These are phyloP conservation scores for Ajuga chamaepitys DNA, from an alignment of 257 asterid genomes.

Conservation along the genomic window DNA sequence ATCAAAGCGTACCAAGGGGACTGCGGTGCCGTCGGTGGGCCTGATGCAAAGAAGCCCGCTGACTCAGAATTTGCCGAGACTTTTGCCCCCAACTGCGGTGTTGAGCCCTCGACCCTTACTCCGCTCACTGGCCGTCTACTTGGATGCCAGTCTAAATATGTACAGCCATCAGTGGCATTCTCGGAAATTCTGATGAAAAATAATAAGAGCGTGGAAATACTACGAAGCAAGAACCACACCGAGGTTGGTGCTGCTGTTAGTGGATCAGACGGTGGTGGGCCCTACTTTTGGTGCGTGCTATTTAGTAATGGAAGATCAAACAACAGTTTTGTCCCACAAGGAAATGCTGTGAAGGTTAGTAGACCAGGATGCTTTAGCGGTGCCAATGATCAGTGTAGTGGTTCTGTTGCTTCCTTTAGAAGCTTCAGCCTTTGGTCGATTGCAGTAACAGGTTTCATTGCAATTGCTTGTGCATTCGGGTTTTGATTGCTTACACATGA, in stretches of 20 bases:
- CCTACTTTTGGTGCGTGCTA: constrained; percentile 84
- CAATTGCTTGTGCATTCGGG: constrained; percentile 27
- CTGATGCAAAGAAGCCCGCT: constrained; percentile 60
- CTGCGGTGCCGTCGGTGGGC: constrained; percentile 66
- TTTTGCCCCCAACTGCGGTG: constrained; percentile 79
- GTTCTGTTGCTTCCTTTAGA: constrained; percentile 20
- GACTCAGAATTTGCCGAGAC: constrained; percentile 57
- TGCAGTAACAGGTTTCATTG: constrained; percentile 33
- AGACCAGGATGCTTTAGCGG: constrained; percentile 93
- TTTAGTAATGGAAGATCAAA: constrained; percentile 69
- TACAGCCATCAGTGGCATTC: constrained; percentile 50
- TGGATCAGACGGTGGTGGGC: constrained; percentile 65
- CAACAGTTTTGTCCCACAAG: constrained; percentile 52
- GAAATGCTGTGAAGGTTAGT: constrained; percentile 47
- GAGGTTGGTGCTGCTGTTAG: constrained; percentile 95
- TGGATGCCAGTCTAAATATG: constrained; percentile 71
- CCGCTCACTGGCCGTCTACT: constrained; percentile 82
- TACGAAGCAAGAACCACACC: constrained; percentile 62
- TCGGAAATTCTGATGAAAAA: constrained; percentile 54
- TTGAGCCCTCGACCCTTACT: constrained; percentile 43
- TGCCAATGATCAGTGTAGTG: constrained; percentile 55
- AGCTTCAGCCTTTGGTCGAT: constrained; percentile 20
- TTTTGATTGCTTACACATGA: constrained; percentile 10
- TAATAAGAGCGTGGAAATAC: constrained; percentile 48
- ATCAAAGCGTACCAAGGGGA: constrained; percentile 80